Conservation (phyloP, 2,329 filamentous ascomycete genomes). For the Colletotrichum sp. region DNA sequence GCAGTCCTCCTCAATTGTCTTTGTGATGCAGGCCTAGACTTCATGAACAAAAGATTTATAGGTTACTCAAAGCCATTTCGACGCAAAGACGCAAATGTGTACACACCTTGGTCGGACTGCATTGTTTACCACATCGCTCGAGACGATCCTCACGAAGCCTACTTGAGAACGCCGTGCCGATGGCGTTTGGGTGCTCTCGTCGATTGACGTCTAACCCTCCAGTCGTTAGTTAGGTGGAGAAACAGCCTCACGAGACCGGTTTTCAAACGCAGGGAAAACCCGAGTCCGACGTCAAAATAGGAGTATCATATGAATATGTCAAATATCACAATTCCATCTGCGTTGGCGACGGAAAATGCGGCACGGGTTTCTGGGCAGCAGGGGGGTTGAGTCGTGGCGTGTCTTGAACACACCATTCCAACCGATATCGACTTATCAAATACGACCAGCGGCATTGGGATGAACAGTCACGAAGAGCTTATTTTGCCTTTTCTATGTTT, state of each 20-base stretch:
- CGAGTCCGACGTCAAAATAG: background rate
- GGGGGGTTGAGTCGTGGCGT: background rate
- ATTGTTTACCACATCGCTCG: background rate
- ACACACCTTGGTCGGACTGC: background rate
- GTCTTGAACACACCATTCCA: background rate
- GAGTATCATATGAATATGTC: background rate
- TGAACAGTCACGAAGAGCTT: background rate
- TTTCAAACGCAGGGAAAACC: background rate
- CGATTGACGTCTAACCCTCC: too few relatives aligned
- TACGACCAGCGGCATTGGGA: background rate
- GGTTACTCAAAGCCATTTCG: background rate
- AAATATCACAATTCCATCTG: background rate
- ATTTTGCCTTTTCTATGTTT: background rate
- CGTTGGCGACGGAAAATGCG: background rate
- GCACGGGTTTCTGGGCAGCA: background rate
- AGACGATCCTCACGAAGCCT: background rate
- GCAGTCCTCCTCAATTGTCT: background rate
- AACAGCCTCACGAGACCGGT: background rate
- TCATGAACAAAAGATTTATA: background rate
- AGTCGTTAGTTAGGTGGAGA: too few relatives aligned
- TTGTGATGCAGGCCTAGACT: background rate
- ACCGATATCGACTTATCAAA: background rate
- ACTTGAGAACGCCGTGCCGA: too few relatives aligned
- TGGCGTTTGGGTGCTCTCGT: too few relatives aligned
- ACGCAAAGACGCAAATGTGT: background rate